Evolutionary conservation across 257 asterid species (phyloP).

Genomic region (Solanum arcanum): DNA sequence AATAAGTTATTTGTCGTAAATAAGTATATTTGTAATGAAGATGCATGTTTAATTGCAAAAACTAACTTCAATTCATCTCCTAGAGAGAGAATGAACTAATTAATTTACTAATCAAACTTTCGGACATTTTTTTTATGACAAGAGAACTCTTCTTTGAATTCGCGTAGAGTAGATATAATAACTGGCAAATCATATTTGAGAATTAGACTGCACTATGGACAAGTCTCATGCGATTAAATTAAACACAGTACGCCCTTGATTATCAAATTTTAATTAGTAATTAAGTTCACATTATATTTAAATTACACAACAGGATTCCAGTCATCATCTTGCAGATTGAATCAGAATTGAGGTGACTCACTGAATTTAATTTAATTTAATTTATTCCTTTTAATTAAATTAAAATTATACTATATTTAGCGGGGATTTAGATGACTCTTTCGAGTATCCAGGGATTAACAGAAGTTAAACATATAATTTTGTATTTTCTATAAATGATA

Average conservation of each 20-base stretch:
- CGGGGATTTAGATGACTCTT: neutral
- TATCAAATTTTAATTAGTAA: neutral
- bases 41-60: too few species aligned
- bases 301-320: neutral
- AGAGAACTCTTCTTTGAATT: too few species aligned
- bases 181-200: neutral
- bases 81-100: too few species aligned
- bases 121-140: too few species aligned
- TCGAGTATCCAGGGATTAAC: neutral
- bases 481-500: neutral
- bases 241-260: neutral
- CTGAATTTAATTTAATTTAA: neutral
- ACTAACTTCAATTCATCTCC: too few species aligned
- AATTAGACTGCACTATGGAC: neutral
- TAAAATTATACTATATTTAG: neutral
- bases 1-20: too few species aligned
- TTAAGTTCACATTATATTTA: neutral
- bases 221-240: neutral
- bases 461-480: neutral
- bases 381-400: neutral
- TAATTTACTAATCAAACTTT: too few species aligned
- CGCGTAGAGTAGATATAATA: too few species aligned
- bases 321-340: neutral
- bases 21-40: too few species aligned
- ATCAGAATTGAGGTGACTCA: neutral